Evolutionary conservation across 805 yeast species (phyloP).

Genomic region (Yarrowia sp.): DNA sequence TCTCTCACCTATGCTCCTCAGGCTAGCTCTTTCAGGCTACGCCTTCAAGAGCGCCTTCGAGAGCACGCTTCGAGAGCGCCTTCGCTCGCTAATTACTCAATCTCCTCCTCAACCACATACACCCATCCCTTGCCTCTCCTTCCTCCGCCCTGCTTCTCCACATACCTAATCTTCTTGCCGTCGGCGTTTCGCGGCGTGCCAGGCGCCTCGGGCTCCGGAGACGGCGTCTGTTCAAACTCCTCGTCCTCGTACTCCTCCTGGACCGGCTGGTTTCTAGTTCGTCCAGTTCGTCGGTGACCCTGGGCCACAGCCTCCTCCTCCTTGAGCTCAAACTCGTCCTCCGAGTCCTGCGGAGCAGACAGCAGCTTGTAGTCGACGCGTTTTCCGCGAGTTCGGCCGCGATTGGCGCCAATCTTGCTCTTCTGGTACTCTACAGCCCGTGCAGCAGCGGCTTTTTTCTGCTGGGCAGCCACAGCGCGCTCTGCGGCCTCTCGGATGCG

Average conservation of each 20-base stretch:
- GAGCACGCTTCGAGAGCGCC: background rate
- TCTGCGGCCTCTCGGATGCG: constrained; percentile 8
- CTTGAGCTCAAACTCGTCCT: constrained; percentile 4
- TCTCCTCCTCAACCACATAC: constrained; percentile 18
- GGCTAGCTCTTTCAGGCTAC: no score
- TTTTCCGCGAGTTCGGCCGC: constrained; percentile 18
- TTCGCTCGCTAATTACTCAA: background rate
- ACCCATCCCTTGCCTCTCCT: constrained; percentile 15
- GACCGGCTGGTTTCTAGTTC: background rate
- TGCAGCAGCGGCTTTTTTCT: constrained; percentile 1
- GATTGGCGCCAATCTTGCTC: constrained; percentile 9
- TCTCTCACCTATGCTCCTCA: no score
- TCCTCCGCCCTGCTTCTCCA: constrained; percentile 8
- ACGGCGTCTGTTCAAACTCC: background rate
- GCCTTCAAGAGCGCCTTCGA: no score
- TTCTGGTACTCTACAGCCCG: constrained; percentile 1
- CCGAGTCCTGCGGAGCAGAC: background rate
- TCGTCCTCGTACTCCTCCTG: background rate
- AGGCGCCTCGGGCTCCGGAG: background rate
- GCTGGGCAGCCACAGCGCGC: background rate
- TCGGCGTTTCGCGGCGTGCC: constrained; percentile 13
- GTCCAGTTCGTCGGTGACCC: constrained; percentile 1
- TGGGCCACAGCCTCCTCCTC: background rate
- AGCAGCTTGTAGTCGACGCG: constrained; percentile 15
- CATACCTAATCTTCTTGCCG: background rate